A percentile compares a stretch with the other conserved stretches of the same genome.
Conservation (phyloP, 192 early-diverging fungal species). For the Chytriomyces sp. region DNA sequence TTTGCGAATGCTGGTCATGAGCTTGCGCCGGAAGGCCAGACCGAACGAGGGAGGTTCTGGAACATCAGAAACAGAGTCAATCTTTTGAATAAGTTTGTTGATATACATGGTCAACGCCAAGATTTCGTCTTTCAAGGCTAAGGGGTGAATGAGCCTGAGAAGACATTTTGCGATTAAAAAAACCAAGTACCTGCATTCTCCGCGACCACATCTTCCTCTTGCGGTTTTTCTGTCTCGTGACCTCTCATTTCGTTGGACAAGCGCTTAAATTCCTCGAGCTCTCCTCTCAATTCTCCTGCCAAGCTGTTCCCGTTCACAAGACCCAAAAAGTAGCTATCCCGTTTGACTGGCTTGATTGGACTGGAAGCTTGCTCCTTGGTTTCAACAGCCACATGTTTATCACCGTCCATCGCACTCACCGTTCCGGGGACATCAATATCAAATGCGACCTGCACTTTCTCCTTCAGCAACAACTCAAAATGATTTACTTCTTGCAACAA, state of each 20-base stretch:
- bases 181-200: conserved; percentile 6
- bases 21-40: not conserved
- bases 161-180: too few relatives aligned
- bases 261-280: too few relatives aligned
- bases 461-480: not conserved
- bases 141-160: not conserved
- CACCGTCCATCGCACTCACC: too few relatives aligned
- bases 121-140: conserved; percentile 5
- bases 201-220: not conserved
- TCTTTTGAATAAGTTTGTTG: conserved; percentile 3
- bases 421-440: not conserved
- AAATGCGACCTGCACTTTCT: not conserved
- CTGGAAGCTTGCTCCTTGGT: not conserved
- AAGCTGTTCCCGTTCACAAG: not conserved
- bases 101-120: conserved; percentile 9
- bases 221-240: not conserved
- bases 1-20: not conserved
- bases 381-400: too few relatives aligned
- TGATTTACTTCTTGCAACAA: not conserved
- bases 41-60: not conserved
- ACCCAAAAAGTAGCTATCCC: not conserved
- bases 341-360: not conserved
- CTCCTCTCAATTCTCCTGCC: not conserved
- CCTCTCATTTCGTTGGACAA: not conserved
- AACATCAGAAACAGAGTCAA: not conserved